Percentiles rank a stretch among this genome's conserved stretches.
These are phyloP conservation scores for Ogataea henricii DNA, from an alignment of 805 yeast species.

Conservation along the genomic window DNA sequence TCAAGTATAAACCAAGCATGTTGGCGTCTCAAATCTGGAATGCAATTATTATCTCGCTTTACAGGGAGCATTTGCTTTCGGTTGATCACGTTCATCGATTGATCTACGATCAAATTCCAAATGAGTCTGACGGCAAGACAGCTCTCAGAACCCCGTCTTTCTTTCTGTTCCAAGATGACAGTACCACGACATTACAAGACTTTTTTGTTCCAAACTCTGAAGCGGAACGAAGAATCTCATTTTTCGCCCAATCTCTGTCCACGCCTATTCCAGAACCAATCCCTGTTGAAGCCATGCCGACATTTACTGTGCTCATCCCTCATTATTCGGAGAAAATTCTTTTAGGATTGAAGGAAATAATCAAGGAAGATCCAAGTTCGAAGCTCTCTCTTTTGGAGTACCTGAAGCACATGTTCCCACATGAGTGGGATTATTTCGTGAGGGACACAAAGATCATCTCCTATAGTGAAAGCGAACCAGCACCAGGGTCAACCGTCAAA, in stretches of 20 bases:
- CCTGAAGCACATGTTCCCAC: slow-evolving; percentile 66
- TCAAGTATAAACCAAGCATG: slow-evolving; percentile 41
- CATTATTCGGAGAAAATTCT: slow-evolving; percentile 55
- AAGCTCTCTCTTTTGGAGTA: slow-evolving; percentile 72
- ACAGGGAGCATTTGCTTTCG: slow-evolving; percentile 53
- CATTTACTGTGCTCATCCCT: slow-evolving; percentile 53
- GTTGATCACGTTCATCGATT: slow-evolving; percentile 47
- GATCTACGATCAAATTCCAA: slow-evolving; percentile 46
- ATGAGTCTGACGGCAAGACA: slow-evolving; percentile 45
- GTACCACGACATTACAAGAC: slow-evolving; percentile 37
- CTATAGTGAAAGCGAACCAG: slow-evolving; percentile 48
- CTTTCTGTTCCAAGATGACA: slow-evolving; percentile 52
- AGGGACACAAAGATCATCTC: slow-evolving; percentile 70
- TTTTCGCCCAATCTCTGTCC: slow-evolving; percentile 55
- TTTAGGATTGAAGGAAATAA: slow-evolving; percentile 45
- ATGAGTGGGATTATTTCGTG: slow-evolving; percentile 83
- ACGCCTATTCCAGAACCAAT: slow-evolving; percentile 50
- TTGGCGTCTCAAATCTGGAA: slow-evolving; percentile 56
- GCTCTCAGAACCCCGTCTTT: slow-evolving; percentile 45
- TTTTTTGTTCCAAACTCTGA: slow-evolving; percentile 48
- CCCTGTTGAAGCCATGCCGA: slow-evolving; percentile 49
- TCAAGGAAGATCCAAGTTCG: slow-evolving; percentile 46
- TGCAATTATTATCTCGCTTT: slow-evolving; percentile 54
- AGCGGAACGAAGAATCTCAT: slow-evolving; percentile 53
- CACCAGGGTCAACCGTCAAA: slow-evolving; percentile 34